Base-by-base conservation (phyloP, 805 yeast genomes). In the Huiozyma naganishii region DNA sequence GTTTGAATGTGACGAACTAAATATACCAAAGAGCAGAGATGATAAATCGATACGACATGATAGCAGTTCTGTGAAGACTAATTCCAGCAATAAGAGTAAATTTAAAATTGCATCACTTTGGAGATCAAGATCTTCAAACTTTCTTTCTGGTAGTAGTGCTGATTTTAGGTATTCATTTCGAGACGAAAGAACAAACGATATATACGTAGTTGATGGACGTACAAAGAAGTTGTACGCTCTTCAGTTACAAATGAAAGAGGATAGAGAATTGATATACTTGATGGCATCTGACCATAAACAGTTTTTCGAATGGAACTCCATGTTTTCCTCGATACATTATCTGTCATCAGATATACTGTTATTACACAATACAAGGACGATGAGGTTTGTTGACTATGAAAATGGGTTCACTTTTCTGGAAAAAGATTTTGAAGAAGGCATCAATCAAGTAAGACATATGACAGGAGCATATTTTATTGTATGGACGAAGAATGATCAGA, bases 321-420 rank as follows among this genome's bases (percentile, higher is more conserved):
- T 42, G 3, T 52, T 53, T 35, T 44, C 47, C 10, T 33, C 42
- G 7, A 41, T 60, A 7, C 47, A 53, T n/a, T 50, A 50, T 42
- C 27, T 57, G 8, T 45, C 53, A 4, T 42, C 56, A 5, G 47
- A 51, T 30, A 42, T 58, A 8, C 39, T 61, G 6, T 36, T 58
- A 5, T 33, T 58, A 11, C 37, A 49, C 40, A 57, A 57, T 40
- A 13, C 36, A 3, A 27, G 46, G 6, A 39, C 41, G 3, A 6
- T 59, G 2, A 41, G 50, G 34, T 50, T 61, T 39, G 58, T 57
- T 3, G 64, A 61, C 37, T 55, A 46, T 38, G 47, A 52, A 23
- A 49, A 52, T 40, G 64, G 64, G 0, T 59, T 56, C 37, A 48
- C 49, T 7, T 59, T 57, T 42, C 39, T 59, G 27, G 47, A 54